These are phyloP conservation scores for Corylus americana DNA, from an alignment of 306 rosid genomes.

Conservation along the genomic window DNA sequence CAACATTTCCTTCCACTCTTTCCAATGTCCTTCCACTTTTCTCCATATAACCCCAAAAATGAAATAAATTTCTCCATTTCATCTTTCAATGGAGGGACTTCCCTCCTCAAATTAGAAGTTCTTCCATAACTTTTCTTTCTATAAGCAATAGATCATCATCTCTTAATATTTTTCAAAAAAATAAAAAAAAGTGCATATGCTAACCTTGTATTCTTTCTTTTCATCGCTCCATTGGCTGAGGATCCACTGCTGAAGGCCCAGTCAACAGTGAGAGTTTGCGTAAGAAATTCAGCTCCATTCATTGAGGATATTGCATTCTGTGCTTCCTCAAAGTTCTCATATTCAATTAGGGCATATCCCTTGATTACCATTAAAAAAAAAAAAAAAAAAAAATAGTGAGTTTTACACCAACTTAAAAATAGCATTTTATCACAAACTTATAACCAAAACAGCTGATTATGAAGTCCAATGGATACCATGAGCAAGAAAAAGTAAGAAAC, in stretches of 20 bases:
- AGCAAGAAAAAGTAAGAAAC: neutral
- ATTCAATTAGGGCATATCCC: conserved; percentile 66
- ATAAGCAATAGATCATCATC: conserved; percentile 4
- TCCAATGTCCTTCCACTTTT: neutral
- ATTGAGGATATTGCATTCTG: conserved; percentile 77
- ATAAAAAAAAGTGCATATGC: neutral
- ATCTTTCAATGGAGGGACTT: neutral
- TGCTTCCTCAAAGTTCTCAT: conserved; percentile 62
- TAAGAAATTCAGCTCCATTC: conserved; percentile 83
- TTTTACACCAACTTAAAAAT: neutral
- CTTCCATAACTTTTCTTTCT: neutral
- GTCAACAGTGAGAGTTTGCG: conserved; percentile 73
- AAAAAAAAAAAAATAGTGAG: neutral
- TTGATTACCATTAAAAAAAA: neutral
- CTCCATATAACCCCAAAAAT: neutral
- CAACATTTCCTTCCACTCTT: neutral
- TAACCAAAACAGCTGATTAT: neutral
- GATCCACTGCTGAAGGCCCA: conserved; percentile 99
- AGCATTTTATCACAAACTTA: neutral
- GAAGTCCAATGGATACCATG: neutral
- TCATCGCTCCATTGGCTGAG: conserved; percentile 59
- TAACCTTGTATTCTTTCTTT: conserved; percentile 83
- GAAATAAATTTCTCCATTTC: neutral
- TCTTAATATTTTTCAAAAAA: neutral
- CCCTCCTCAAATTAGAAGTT: neutral